phyloP scores from a whole-genome alignment of 1,139 yeast genomes.

The Tardiomyces blankii region DNA sequence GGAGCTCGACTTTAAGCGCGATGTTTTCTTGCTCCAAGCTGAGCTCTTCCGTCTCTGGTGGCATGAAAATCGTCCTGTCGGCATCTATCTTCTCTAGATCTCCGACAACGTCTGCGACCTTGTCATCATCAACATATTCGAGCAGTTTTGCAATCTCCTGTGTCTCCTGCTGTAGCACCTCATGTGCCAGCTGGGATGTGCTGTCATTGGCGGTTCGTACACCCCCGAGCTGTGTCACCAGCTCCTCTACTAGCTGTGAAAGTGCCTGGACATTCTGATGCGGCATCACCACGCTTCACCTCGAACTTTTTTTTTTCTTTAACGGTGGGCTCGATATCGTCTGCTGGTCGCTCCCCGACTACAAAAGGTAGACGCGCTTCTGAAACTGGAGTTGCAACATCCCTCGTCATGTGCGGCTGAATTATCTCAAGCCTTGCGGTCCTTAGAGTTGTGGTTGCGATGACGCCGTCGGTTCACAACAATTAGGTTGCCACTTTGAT shows the following conservation, averaged over 20 bases:
- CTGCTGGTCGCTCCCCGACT: background rate
- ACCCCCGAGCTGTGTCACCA: conserved; percentile 9
- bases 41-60: conserved; percentile 1
- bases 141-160: conserved; percentile 1
- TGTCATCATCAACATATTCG: conserved; percentile 3
- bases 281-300: background rate
- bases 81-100: conserved; percentile 1
- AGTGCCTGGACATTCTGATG: conserved; percentile 1
- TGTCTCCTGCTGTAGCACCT: conserved; percentile 5
- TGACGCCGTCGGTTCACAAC: too few relatives aligned
- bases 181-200: conserved; percentile 8
- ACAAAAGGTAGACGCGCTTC: background rate
- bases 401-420: too few relatives aligned
- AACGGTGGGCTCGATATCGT: background rate
- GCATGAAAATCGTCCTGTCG: conserved; percentile 3
- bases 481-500: too few relatives aligned
- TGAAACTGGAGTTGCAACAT: background rate
- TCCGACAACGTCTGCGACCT: background rate
- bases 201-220: conserved; percentile 7
- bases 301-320: background rate
- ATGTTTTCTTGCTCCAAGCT: background rate
- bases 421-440: too few relatives aligned
- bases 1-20: conserved; percentile 5
- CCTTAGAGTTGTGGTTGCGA: too few relatives aligned
- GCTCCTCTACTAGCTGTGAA: conserved; percentile 13